phyloP scores from a whole-genome alignment of 331 rosid species.

The Dryas integrifolia region DNA sequence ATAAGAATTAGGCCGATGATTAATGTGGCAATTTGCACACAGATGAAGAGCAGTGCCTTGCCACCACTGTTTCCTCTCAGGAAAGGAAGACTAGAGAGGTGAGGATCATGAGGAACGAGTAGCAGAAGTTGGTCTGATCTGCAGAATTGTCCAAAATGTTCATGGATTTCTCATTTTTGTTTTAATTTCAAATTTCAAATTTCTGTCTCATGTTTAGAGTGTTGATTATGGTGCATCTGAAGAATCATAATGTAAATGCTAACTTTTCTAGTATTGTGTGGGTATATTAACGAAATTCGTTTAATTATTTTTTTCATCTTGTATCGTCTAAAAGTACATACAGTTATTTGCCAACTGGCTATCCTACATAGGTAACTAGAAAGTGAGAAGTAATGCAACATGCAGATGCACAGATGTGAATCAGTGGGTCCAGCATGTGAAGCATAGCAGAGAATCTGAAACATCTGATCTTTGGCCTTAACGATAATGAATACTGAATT shows the following conservation, averaged over 20 bases:
- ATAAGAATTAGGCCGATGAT: constrained; percentile 91
- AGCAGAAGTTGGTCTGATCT: constrained; percentile 35
- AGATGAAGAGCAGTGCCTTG: constrained; percentile 65
- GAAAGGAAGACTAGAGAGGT: constrained; percentile 81
- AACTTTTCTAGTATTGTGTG: constrained; percentile 41
- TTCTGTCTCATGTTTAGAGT: constrained; percentile 25
- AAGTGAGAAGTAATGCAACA: constrained; percentile 27
- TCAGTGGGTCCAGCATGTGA: constrained; percentile 12
- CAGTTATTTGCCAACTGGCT: constrained; percentile 19
- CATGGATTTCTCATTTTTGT: constrained; percentile 23
- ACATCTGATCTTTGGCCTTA: constrained; percentile 6
- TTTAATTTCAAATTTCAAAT: constrained; percentile 25
- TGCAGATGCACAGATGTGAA: constrained; percentile 26
- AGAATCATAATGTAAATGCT: constrained; percentile 72
- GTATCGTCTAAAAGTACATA: constrained; percentile 25
- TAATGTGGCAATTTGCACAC: constrained; percentile 92
- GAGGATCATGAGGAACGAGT: constrained; percentile 13
- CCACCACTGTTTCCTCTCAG: constrained; percentile 87
- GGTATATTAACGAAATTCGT: constrained; percentile 33
- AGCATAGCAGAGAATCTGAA: background rate
- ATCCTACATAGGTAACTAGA: constrained; percentile 5
- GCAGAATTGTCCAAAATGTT: constrained; percentile 43
- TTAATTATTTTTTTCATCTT: constrained; percentile 19
- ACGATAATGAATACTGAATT: background rate
- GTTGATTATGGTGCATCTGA: constrained; percentile 58